Evolutionary conservation across 352 stramenopile species (phyloP), one percentile per base, ranked within the genome.

Genomic region (Aphanomyces euteiches): DNA sequence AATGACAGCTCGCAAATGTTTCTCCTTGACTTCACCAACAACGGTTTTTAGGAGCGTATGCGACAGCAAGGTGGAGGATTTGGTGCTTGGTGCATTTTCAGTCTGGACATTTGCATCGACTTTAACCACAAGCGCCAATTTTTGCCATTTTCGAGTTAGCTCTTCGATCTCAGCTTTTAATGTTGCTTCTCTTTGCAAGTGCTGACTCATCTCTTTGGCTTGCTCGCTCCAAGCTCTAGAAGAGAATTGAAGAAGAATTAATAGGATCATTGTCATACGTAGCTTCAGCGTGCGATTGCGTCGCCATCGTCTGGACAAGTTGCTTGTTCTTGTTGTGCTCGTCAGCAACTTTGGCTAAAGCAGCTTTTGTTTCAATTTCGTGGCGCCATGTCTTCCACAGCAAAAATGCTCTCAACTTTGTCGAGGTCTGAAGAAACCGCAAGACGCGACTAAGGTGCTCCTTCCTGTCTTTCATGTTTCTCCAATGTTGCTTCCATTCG

Each of bases 191-290:
- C 28, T 59, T n/a, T 56, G 64, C 15, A 70, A 12, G 7, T 39
- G n/a, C 37, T 70, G 21, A 41, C 13, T 43, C 40, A 47, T 63
- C 40, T 70, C 64, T n/a, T 70, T 70, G 39, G 64, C 64, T 40
- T 70, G 64, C 15, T 70, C 50, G 17, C 19, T 56, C 64, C 64
- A 70, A 13, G 64, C 64, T 6, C 64, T 70, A 70, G 19, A 28
- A 28, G 28, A 28, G 28, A 28, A 28, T 0, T 28, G 28, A 28
- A 28, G 28, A 28, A 28, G 28, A 28, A 28, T 28, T n/a, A 12
- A 50, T n/a, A 6, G 41, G n/a, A 67, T 41, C 17, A 7, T 39
- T 21, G 15, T 54, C 28, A 66, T 45, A 21, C 6, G 15, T 69
- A 37, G 64, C 48, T 36, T 70, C 64, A n/a, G 64, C 64, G 34